Evolutionary conservation across 2,329 filamentous ascomycete species (phyloP), one percentile per base, ranked within the genome.

Genomic region (Raffaelea ambrosiae): DNA sequence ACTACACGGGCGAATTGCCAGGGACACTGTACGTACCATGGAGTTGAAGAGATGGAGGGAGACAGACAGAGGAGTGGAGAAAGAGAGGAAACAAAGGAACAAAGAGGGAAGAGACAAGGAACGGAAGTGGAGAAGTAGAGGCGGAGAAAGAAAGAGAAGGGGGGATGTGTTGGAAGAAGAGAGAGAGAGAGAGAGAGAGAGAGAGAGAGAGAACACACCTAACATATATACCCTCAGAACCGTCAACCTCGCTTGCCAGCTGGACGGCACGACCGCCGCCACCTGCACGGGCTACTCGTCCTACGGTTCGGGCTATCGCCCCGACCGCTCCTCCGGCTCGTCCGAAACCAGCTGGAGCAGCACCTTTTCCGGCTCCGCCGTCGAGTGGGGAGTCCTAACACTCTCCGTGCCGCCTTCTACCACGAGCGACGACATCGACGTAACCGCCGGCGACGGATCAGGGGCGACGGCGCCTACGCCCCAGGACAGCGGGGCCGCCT

Each of bases 241-340:
- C 23, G 69, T 67, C 36, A 60, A 70, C 43, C 60, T 74, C 16
- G 65, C 61, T 46, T 74, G 71, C 56, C 59, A 61, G 16, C 59
- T 74, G 21, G 56, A 62, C 19, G 68, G 63, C 21, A 69, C 61
- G 5, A 71, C 69, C 4, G 64, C 61, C 10, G 71, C 71, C 18
- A 70, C 67, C 5, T 74, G 72, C 52, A 73, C 69, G 0, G 71
- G 71, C 19, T 73, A 70, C 52, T 71, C 72, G 3, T 72, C 70
- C 44, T 67, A 65, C 46, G 64, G 62, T 38, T 55, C 64, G 5
- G 63, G 63, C 43, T 69, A 66, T 53, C 58, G 59, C 7, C 40
- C 22, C 41, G 23, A 33, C 22, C 26, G 4, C 62, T 68, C 41
- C 67, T 66, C 44, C 57, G 60, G 9, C 1, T 68, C 69, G 38